Percentiles rank a stretch among this genome's conserved stretches.
Conservation (phyloP, 169 alveolate species). For the Cryptosporidium meleagridis region DNA sequence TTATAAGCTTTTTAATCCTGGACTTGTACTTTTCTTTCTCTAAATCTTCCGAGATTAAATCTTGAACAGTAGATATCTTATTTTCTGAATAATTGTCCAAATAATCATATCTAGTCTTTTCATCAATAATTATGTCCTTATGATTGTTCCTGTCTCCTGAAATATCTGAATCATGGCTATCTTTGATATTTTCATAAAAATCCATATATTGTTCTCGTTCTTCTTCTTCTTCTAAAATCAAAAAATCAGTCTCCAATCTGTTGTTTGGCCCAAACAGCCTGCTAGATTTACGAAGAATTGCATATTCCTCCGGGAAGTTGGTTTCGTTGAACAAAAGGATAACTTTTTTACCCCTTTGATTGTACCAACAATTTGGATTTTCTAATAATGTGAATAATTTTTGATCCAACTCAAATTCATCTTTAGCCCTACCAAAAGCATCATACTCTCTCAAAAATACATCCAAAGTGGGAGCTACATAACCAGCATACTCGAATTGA, state of each 20-base stretch:
- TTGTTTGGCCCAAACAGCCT: background rate
- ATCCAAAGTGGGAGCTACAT: conserved; percentile 19
- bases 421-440: background rate
- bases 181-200: background rate
- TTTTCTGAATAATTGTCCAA: background rate
- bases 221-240: conserved; percentile 50
- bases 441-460: background rate
- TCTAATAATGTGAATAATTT: conserved; percentile 19
- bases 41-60: conserved; percentile 6
- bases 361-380: conserved; percentile 57
- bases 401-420: conserved; percentile 29
- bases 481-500: background rate
- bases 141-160: background rate
- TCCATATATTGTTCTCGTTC: conserved; percentile 17
- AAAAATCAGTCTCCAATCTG: conserved; percentile 14
- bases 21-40: conserved; percentile 35
- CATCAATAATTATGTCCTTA: background rate
- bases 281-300: conserved; percentile 25
- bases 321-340: conserved; percentile 43
- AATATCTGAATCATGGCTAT: background rate
- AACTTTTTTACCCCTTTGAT: conserved; percentile 53
- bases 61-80: background rate
- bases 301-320: conserved; percentile 54
- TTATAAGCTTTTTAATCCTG: conserved; percentile 25
- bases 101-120: background rate